Base-by-base conservation (phyloP, 2,329 filamentous ascomycete genomes). In the Erysiphe pulchra region DNA sequence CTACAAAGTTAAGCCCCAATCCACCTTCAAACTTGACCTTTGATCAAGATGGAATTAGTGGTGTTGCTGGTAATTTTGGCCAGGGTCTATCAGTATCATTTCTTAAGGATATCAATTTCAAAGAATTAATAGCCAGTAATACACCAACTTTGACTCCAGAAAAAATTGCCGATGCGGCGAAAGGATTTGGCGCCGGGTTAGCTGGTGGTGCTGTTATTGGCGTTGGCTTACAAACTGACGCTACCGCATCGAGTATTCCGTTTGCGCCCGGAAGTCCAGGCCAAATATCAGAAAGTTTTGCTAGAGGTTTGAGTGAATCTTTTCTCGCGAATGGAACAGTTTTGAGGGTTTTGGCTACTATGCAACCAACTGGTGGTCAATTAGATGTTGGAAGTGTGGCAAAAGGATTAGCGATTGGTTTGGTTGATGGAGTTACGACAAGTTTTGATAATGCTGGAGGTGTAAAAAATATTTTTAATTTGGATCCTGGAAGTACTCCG, bases 341-440 rank as follows among this genome's bases (percentile, higher is more conserved):
- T 2, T 42, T 18, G 11, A 58, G 59, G 48, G 40, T 57, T 13
- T 28, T 54, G 4, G 50, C 44, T 32, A 44, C 49, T 9, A 45
- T 45, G 11, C 41, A 42, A 13, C 12, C 13, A 4, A 45, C 41
- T 1, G 41, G 32, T 39, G 41, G n/a, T 28, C 7, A 10, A 42
- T 47, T 52, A 1, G 44, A 47, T 16, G 51, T 53, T n/a, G 45
- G n/a, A 13, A 53, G 51, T n/a, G 53, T 58, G 0, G 60, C 58
- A 5, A 57, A 59, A 45, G 61, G 60, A 10, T 54, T 61, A 17
- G 59, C 58, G 0, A 51, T 60, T 30, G 61, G 61, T 0, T 49
- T 63, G 2, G 33, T 63, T 0, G 55, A 58, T 24, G 61, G 61
- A n/a, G 57, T 56, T 0, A 55, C 55, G 2, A 59, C 60, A 30